Conservation (phyloP, 2,329 filamentous ascomycete genomes). For the Coniosporium tulheliwenetii region DNA sequence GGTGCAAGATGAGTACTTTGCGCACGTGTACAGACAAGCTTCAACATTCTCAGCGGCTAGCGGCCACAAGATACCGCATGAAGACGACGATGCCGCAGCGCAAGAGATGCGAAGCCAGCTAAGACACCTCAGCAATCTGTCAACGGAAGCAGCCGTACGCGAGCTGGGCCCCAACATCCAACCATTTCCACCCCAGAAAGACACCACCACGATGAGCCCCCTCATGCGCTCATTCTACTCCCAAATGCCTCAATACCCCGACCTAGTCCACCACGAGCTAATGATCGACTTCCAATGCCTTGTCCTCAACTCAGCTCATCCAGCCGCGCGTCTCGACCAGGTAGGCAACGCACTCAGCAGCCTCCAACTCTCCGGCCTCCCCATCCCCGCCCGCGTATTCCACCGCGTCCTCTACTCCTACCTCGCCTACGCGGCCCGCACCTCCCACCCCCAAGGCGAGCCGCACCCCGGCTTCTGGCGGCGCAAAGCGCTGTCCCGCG, state of each 20-base stretch:
- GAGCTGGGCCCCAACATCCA: too few relatives aligned
- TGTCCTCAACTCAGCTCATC: neutral
- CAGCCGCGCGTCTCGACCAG: neutral
- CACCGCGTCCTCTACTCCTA: neutral
- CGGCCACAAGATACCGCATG: too few relatives aligned
- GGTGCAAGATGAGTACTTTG: too few relatives aligned
- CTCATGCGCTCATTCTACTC: constrained; percentile 2
- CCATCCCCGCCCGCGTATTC: constrained; percentile 1
- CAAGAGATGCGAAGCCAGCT: too few relatives aligned
- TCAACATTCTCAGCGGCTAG: too few relatives aligned
- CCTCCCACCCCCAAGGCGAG: constrained; percentile 21
- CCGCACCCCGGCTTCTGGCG: neutral
- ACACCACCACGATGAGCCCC: neutral
- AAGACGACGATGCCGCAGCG: too few relatives aligned
- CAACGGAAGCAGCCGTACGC: too few relatives aligned
- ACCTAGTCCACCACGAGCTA: constrained; percentile 1
- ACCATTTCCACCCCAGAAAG: neutral
- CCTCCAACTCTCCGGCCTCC: constrained; percentile 1
- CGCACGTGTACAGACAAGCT: too few relatives aligned
- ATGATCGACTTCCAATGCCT: constrained; percentile 1
- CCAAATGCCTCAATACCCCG: constrained; percentile 1
- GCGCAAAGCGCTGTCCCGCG: constrained; percentile 13
- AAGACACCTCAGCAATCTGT: too few relatives aligned
- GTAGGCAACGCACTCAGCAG: neutral
- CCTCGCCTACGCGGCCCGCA: neutral